Evolutionary conservation across 495 filamentous ascomycete genomes (phyloP), one percentile per base, ranked within the genome.

Genomic region (Penicillium tannophilum): DNA sequence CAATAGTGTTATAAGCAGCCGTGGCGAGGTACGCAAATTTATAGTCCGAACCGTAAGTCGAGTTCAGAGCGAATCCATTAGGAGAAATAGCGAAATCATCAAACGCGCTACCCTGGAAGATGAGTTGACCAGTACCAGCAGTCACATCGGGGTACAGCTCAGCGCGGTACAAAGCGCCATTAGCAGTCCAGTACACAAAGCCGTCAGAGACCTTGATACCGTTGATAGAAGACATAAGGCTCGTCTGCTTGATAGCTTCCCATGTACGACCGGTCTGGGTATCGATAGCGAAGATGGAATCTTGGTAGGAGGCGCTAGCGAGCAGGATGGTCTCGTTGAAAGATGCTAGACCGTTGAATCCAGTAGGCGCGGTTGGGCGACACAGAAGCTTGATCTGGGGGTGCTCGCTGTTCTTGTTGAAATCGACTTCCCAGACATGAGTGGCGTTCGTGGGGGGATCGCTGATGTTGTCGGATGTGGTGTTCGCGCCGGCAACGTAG

Each of bases 251-350:
- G 16, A 47, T 47, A 11, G 45, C 45, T 19, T 47, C 45, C 45
- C 45, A 47, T 8, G 45, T 47, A 6, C 45, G 45, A 8, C 45
- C 45, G 14, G 45, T 47, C 14, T 28, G 20, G 14, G 45, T 47
- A 47, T 47, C 45, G 23, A 47, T 47, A 12, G 45, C 45, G 24
- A 47, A 47, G 45, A 47, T 47, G 6, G 45, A 11, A 47, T 30
- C 23, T 28, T 47, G 45, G 45, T 47, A 47, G 45, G 45, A 26
- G 45, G 45, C 45, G 14, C 45, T 47, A 26, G 45, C 45, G 12
- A 47, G 45, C 4, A 47, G 45, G 23, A 47, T 47, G 20, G 45
- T 47, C 10, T 47, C 45, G 16, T 47, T 47, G 20, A 47, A 47
- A 7, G 45, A 6, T 6, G 45, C 30, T 2, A 47, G 23, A 11